phyloP scores from a whole-genome alignment of 2,329 filamentous ascomycete species.

The Chrysoporthe austroafricana region DNA sequence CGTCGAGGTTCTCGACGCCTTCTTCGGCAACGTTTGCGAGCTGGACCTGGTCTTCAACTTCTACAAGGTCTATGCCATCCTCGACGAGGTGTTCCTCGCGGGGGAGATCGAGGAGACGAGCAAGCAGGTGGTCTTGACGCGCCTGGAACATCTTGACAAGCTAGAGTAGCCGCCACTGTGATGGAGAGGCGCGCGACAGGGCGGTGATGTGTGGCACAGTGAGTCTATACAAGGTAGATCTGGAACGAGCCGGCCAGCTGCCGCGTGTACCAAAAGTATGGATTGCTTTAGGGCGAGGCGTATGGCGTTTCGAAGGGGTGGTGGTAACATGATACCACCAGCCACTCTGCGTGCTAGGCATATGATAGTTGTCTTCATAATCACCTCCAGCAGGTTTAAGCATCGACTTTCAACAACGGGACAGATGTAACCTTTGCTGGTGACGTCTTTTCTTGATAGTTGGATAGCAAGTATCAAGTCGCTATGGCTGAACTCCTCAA shows the following conservation, averaged over 20 bases:
- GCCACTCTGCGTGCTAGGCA: neutral
- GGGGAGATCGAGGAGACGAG: conserved; percentile 99
- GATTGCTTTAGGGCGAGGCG: conserved; percentile 25
- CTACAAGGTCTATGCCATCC: conserved; percentile 92
- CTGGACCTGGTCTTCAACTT: conserved; percentile 87
- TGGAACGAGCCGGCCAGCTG: neutral
- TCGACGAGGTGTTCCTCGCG: conserved; percentile 96
- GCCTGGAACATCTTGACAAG: conserved; percentile 95
- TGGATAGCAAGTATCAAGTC: too few relatives aligned
- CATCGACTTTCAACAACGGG: too few relatives aligned
- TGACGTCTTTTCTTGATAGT: too few relatives aligned
- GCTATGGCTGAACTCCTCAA: too few relatives aligned
- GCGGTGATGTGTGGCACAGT: neutral
- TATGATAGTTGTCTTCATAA: neutral
- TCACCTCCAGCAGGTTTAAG: neutral
- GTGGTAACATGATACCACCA: neutral
- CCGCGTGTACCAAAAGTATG: conserved; percentile 17
- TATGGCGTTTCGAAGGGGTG: conserved; percentile 23
- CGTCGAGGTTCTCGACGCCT: conserved; percentile 96
- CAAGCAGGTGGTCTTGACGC: conserved; percentile 94
- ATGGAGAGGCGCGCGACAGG: neutral
- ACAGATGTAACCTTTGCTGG: too few relatives aligned
- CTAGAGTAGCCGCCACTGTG: conserved; percentile 64
- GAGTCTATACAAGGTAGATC: conserved; percentile 3
- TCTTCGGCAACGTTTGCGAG: conserved; percentile 99